Percentiles rank a stretch among this genome's conserved stretches.
These are phyloP conservation scores for Myxozyma monticola DNA, from an alignment of 805 yeast genomes.

Conservation along the genomic window DNA sequence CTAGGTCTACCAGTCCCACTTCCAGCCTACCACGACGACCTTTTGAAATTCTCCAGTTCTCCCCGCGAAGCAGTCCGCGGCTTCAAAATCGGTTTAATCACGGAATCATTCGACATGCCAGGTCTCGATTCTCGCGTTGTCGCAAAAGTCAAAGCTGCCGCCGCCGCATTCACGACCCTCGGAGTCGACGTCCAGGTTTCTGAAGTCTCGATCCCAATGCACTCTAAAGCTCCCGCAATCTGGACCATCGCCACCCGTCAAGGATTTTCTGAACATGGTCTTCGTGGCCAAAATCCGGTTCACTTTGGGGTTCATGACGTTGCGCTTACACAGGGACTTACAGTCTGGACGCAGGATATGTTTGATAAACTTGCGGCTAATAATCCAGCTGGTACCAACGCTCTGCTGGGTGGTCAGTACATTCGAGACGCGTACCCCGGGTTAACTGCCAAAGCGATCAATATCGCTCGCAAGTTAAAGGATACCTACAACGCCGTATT, in stretches of 20 bases:
- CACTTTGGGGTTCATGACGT: conserved; percentile 26
- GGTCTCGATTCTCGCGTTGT: conserved; percentile 39
- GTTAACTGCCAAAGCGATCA: conserved; percentile 40
- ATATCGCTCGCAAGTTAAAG: conserved; percentile 39
- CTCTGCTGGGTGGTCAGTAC: conserved; percentile 38
- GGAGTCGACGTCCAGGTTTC: conserved; percentile 43
- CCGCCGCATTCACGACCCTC: conserved; percentile 36
- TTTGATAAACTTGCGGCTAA: conserved; percentile 19
- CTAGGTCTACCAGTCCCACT: conserved; percentile 33
- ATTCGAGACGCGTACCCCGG: conserved; percentile 40
- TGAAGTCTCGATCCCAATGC: conserved; percentile 43
- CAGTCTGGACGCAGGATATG: conserved; percentile 27
- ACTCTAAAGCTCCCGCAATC: conserved; percentile 42
- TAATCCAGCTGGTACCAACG: conserved; percentile 28
- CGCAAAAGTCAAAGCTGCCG: conserved; percentile 36
- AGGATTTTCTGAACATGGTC: conserved; percentile 28
- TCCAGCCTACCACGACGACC: conserved; percentile 32
- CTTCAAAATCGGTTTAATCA: conserved; percentile 40
- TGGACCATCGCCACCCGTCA: conserved; percentile 40
- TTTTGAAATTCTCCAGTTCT: conserved; percentile 3
- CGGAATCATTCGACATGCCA: conserved; percentile 42
- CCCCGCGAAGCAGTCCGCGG: conserved; percentile 36
- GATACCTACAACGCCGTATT: conserved; percentile 40
- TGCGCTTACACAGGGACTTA: conserved; percentile 7
- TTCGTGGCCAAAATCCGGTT: conserved; percentile 22